Base-by-base conservation (phyloP, 208 protist genomes). In the Leishmania braziliensis region DNA sequence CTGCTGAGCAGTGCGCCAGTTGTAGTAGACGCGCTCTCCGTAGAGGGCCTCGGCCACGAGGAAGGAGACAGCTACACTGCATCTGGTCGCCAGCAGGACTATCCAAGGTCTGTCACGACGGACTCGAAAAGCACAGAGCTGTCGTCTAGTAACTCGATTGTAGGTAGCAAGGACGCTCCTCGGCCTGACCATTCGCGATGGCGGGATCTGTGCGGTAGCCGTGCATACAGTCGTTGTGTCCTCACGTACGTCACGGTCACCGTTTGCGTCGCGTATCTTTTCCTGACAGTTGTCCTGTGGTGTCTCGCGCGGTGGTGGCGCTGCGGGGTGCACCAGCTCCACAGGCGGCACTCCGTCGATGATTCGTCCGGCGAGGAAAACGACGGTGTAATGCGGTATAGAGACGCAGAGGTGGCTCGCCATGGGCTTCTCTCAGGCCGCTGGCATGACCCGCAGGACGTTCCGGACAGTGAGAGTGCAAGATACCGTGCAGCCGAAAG, bases 241-340 rank as follows among this genome's bases (percentile, higher is more conserved):
- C 36, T 77, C n/a, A n/a, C 56, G 29, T 63, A 63, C 53, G 51
- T 14, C 33, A 16, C 10, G 16, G 8, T 20, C 29, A 29, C 12
- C 20, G 9, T 36, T 63, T 77, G 5, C 12, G 12, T 77, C 53
- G 51, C 9, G 33, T 1, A 65, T 77, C 36, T 73, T 73, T 26
- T 73, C 4, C 46, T 73, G 2, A 26, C 43, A 53, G 4, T 73
- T 5, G 29, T 8, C 5, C 36, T 26, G 68, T 69, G 33, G 54
- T 75, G 65, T 33, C 46, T 80, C 26, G 54, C 60, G 51, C 48
- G 81, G 66, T 76, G 68, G 39, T 71, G 66, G 81, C 23, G 58
- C 5, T 69, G 53, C 29, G n/a, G 63, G 6, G 8, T 4, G 5
- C 51, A n/a, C 4, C 53, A 29, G 23, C 46, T 70, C 46, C n/a